Conservation (phyloP, 768 basidiomycete genomes). For the Galerina sulciceps region DNA sequence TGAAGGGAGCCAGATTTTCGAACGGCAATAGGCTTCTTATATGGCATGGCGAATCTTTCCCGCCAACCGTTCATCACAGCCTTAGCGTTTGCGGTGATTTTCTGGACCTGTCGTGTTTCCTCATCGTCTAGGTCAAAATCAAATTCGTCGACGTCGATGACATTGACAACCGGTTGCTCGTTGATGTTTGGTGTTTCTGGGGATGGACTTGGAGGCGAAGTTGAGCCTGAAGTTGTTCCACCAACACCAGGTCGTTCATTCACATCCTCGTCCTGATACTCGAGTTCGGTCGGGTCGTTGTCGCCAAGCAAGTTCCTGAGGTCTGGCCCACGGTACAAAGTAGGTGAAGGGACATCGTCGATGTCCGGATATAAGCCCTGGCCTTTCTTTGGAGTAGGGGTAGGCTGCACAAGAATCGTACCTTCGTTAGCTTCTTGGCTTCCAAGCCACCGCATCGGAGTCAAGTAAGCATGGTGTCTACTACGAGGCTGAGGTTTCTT, state of each 20-base stretch:
- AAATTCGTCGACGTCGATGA: conserved; percentile 31
- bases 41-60: conserved; percentile 28
- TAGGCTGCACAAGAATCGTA: conserved; percentile 18
- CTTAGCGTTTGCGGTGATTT: conserved; percentile 15
- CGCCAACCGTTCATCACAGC: conserved; percentile 35
- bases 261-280: not conserved
- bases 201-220: conserved; percentile 38
- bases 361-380: conserved; percentile 10
- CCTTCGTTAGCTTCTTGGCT: not conserved
- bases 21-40: conserved; percentile 8
- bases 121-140: conserved; percentile 30
- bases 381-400: conserved; percentile 18
- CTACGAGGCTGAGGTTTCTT: conserved; percentile 19
- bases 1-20: not conserved
- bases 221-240: conserved; percentile 24
- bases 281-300: conserved; percentile 14
- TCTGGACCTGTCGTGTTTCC: conserved; percentile 7
- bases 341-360: conserved; percentile 25
- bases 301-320: conserved; percentile 22
- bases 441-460: conserved; percentile 9
- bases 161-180: conserved; percentile 5
- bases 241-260: not conserved
- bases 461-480: conserved; percentile 4
- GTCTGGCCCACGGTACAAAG: conserved; percentile 26
- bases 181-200: conserved; percentile 31